Evolutionary conservation across 108 stramenopile genomes (phyloP), one percentile per base, ranked within the genome.

Genomic region (Conticribra guillardii): DNA sequence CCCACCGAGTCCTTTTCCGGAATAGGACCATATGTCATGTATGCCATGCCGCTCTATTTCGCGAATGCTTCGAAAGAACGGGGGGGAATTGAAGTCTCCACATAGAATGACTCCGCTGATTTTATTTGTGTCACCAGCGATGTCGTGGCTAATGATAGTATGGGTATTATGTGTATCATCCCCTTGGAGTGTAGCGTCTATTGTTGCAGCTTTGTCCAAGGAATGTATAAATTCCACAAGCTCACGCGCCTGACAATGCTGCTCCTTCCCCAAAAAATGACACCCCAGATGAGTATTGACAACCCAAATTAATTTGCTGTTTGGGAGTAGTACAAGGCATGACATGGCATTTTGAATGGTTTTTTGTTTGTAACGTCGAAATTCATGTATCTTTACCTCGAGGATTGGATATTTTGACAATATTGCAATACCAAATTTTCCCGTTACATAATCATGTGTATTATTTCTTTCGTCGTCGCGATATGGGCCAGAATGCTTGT

Each of bases 21-120:
- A 17, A 45, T 33, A 27, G 22, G 33, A 21, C 53, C 66, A 45
- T 51, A 55, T 28, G 33, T 67, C 54, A 28, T 19, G 47, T 30
- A 64, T 28, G 4, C 47, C 47, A 2, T 26, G n/a, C 4, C n/a
- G 29, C 32, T 49, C 27, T 16, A 64, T 49, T 1, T 29, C 24
- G 29, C 49, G 11, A 18, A 51, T 64, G 28, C 62, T 49, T 17
- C 47, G 29, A 49, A 29, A 64, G 47, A 47, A 49, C 16, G 62
- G 62, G 14, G 62, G 62, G 26, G 62, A 47, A 64, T 64, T 64
- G 15, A 64, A 64, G 28, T 64, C 62, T 7, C 62, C 62, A 30
- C 62, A 64, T 26, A 30, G 1, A n/a, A 64, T 29, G 16, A 49
- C 48, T 46, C 28, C 62, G 14, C 47, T 19, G 27, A 31, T 31